Base-by-base conservation (phyloP, 208 protist genomes). In the Crithidia sp. region DNA sequence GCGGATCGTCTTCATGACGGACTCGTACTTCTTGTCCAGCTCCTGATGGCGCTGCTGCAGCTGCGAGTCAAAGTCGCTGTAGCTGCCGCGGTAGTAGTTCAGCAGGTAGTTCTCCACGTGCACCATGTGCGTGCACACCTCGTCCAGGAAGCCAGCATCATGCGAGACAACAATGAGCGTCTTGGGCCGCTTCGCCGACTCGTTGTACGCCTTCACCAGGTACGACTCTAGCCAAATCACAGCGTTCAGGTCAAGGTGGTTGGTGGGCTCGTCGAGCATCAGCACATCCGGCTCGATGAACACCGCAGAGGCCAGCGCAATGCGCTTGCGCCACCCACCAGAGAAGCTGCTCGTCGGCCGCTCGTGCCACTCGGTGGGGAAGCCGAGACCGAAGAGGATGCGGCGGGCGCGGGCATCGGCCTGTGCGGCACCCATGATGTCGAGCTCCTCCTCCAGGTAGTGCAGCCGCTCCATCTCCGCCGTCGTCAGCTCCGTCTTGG, bases 241-340 rank as follows among this genome's bases (percentile, higher is more conserved):
- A 36, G 95, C 94, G 66, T 95, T 94, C n/a, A 99, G 77, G 71
- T 99, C 98, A 17, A 99, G 83, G 80, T 99, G 97, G 82, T 99
- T 99, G 28, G 97, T 99, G 16, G 98, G 98, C 86, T 99, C 98
- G 80, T 99, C 98, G 7, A 99, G 89, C 76, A 99, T 83, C 12
- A 99, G 85, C 44, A 99, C 84, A 74, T 98, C 92, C 0, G 98
- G 97, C 71, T 98, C 88, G 50, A 93, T 94, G 72, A 98, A 98
- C 53, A 99, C 88, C 0, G 98, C 97, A 4, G 84, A 88, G 12
- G 98, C 98, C 41, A 99, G 90, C 7, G 96, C 90, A 37, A 99
- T 93, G 75, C 97, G 93, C 93, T 98, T 98, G 39, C 93, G 81
- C 93, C 93, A 96, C 19, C 91, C 93, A 72, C 91, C 93, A 52